Conservation (phyloP, 2,329 filamentous ascomycete species). For the Bipolaris bicolor region DNA sequence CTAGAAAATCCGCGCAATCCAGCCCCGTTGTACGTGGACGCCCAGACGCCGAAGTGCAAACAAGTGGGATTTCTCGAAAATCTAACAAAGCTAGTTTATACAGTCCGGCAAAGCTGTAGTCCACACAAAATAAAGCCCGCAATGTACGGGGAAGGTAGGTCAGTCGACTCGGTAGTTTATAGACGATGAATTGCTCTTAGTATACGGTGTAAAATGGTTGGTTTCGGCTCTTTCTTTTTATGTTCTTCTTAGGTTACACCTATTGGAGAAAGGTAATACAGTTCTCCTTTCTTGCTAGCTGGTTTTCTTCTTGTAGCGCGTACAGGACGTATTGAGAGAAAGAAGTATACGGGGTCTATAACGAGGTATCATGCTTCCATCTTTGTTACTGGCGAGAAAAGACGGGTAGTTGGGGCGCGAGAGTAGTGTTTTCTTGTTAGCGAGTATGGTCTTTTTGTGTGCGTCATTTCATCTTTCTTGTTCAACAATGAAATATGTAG, state of each 20-base stretch:
- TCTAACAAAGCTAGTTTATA: neutral
- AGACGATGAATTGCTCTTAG: neutral
- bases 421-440: neutral
- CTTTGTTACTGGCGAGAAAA: no score
- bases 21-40: slow-evolving; percentile 6
- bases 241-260: neutral
- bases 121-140: slow-evolving; percentile 14
- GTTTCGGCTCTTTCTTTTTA: neutral
- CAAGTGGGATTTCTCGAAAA: neutral
- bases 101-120: neutral
- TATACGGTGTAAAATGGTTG: neutral
- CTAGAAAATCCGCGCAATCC: slow-evolving; percentile 19
- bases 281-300: no score
- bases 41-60: neutral
- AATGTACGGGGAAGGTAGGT: slow-evolving; percentile 21
- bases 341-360: no score
- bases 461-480: neutral
- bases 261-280: no score
- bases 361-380: no score
- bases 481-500: neutral
- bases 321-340: no score
- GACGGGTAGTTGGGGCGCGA: neutral
- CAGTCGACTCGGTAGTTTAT: neutral
- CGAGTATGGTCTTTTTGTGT: neutral
- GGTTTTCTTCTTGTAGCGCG: no score